Conservation (phyloP, 2,329 filamentous ascomycete genomes). For the Exophiala aquamarina region DNA sequence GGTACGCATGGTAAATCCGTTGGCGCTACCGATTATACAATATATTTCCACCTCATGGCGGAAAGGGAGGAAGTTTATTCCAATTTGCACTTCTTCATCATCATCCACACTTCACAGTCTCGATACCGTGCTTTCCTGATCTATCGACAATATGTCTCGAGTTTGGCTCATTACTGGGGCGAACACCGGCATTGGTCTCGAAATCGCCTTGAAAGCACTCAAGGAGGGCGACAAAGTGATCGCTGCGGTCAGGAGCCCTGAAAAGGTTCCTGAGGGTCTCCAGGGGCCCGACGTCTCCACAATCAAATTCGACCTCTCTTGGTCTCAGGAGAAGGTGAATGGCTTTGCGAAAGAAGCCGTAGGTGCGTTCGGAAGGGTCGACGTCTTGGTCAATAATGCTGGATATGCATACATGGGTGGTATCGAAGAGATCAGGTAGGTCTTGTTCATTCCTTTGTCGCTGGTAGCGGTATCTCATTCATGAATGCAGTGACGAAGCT, state of each 20-base stretch:
- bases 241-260: conserved; percentile 32
- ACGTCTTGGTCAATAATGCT: conserved; percentile 35
- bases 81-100: no score
- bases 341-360: neutral
- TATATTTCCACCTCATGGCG: no score
- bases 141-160: conserved; percentile 20
- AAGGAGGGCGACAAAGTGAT: conserved; percentile 34
- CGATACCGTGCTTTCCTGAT: no score
- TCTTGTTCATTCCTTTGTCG: neutral
- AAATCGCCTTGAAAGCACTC: conserved; percentile 19
- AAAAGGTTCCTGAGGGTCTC: conserved; percentile 25
- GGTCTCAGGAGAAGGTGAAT: conserved; percentile 6
- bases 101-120: no score
- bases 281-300: conserved; percentile 25
- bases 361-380: conserved; percentile 19
- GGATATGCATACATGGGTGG: conserved; percentile 28
- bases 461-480: neutral
- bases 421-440: conserved; percentile 25
- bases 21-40: no score
- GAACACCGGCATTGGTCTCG: conserved; percentile 34
- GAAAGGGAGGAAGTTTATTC: no score
- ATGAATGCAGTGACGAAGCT: conserved; percentile 14
- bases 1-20: no score
- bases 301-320: conserved; percentile 25
- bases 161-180: conserved; percentile 37